These are phyloP conservation scores for Aspergillus panamensis DNA, from an alignment of 495 filamentous ascomycete species.

Conservation along the genomic window DNA sequence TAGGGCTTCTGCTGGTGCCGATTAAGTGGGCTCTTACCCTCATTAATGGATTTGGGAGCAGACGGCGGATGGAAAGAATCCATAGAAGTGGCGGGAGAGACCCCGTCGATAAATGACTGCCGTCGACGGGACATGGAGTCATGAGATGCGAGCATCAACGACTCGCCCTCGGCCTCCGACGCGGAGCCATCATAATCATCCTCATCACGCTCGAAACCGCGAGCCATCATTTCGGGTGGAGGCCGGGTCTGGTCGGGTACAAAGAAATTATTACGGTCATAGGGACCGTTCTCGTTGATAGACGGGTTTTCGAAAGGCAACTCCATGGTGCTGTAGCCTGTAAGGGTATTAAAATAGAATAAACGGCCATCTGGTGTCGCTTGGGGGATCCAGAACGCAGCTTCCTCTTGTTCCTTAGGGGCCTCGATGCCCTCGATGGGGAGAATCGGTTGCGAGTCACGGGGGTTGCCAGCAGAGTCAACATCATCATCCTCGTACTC, in stretches of 20 bases:
- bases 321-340: conserved; percentile 88
- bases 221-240: conserved; percentile 87
- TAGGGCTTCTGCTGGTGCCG: conserved; percentile 25
- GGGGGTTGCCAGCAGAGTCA: conserved; percentile 58
- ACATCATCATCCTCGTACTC: conserved; percentile 64
- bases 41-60: conserved; percentile 42
- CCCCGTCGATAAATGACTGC: conserved; percentile 65
- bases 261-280: conserved; percentile 80
- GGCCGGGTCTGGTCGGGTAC: conserved; percentile 88
- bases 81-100: conserved; percentile 89
- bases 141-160: conserved; percentile 57
- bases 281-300: conserved; percentile 75
- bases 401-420: conserved; percentile 72
- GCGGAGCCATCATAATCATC: conserved; percentile 81
- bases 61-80: conserved; percentile 70
- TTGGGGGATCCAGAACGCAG: conserved; percentile 97
- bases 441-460: conserved; percentile 53
- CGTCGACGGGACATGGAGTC: conserved; percentile 57
- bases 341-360: conserved; percentile 98
- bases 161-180: conserved; percentile 78
- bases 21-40: conserved; percentile 21
- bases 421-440: conserved; percentile 64
- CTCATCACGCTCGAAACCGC: conserved; percentile 77
- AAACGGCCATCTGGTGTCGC: conserved; percentile 88
- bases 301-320: conserved; percentile 88